Evolutionary conservation across 2,329 filamentous ascomycete genomes (phyloP), one percentile per base, ranked within the genome.

Genomic region (Pyrenophora teres): DNA sequence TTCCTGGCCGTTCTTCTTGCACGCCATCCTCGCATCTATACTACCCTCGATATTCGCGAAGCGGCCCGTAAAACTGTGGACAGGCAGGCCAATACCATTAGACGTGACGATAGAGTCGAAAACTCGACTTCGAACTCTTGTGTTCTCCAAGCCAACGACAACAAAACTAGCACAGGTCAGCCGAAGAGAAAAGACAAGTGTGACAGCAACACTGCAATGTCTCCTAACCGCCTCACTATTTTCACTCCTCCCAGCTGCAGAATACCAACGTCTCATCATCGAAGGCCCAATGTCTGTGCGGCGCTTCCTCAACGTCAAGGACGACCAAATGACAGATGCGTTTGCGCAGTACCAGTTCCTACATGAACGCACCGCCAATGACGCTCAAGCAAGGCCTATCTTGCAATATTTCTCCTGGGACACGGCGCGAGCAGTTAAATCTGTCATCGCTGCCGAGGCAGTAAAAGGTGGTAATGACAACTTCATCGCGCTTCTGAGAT

Each of bases 131-230:
- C 68, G 64, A 2, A 67, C 69, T 3, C 44, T 76, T 2, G 64
- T 64, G 4, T 49, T 79, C 21, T 65, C 76, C 1, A 56, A 63
- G 9, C 6, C 52, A 1, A 55, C 60, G 1, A 71, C 76, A 1
- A 57, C 50, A 2, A 54, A 57, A 0, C 58, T 79, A 21, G 66
- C 65, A 13, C 40, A 65, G 1, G 16, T 59, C 18, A 77, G 76
- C 50, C 73, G 74, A 6, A 33, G 63, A 9, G 65, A 80, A 46
- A 52, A 47, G 12, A 74, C 76, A 0, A 78, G 74, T 4, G 65
- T 79, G 32, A 79, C 77, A 3, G 74, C 71, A 7, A 64, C 71
- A 1, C 48, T 80, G 18, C 69, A 78, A 51, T 70, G 69, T 0
- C 47, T 76, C 18, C 35, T 79, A 23, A 75, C 76, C 1, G 68